Evolutionary conservation across 1,139 yeast genomes (phyloP), one percentile per base, ranked within the genome.

Genomic region (Candida sp.): DNA sequence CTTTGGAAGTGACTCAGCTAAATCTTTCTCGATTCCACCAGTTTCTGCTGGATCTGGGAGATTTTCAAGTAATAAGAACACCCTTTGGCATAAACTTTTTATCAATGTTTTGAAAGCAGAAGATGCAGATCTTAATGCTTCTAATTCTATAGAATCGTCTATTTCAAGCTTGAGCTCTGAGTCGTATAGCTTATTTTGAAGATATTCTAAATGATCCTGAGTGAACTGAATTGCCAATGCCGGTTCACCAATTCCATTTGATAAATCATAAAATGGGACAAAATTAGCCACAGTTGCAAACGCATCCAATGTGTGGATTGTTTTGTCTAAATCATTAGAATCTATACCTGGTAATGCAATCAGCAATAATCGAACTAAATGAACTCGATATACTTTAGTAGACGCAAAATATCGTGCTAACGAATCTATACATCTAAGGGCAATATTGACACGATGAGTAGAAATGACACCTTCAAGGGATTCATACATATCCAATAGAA

Each of bases 261-360:
- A 64, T 23, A 84, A 57, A 52, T 81, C 84, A 35, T 72, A 67
- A 51, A 90, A 73, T 1, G 97, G 97, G 3, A 87, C 79, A 49
- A 82, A 85, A 11, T 85, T 73, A 0, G 91, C 84, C 27, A 86
- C 78, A 0, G 88, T 75, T 9, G 89, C 84, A 48, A 93, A 76
- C 22, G 87, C 77, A 48, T 84, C 81, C 41, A 91, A 67, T 0
- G 96, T 80, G 42, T 80, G 75, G 30, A 84, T 72, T 0, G 97
- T 84, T 57, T 91, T 82, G 23, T 73, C 77, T 43, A 90, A 73
- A 63, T 93, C 99, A 60, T 91, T 93, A 1, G 95, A 81, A 59
- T 93, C 98, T 38, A 93, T 82, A 21, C 95, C 97, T 0, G 91
- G 88, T 11, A 91, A 63, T 0, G 86, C 70, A 60, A 88, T 73